These are phyloP conservation scores for Aspergillus proliferans DNA, from an alignment of 2,329 filamentous ascomycete species.

Conservation along the genomic window DNA sequence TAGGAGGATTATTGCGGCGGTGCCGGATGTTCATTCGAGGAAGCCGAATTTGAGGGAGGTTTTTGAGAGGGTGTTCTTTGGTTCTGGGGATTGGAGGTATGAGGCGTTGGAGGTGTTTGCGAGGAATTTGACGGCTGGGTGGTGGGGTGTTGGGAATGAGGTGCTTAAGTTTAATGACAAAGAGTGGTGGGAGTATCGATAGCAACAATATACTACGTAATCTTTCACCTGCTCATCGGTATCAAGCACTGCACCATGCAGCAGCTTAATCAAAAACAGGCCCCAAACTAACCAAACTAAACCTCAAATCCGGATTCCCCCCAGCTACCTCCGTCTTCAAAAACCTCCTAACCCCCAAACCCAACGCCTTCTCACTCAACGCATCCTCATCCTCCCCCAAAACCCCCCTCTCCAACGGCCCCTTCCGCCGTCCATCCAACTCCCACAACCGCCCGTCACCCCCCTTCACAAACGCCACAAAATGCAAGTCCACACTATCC, in stretches of 20 bases:
- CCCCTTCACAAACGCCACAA: slow-evolving; percentile 86
- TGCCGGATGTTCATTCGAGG: slow-evolving; percentile 59
- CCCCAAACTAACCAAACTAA: slow-evolving; percentile 57
- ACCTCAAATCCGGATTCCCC: slow-evolving; percentile 53
- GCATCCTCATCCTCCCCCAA: slow-evolving; percentile 61
- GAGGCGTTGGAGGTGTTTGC: slow-evolving; percentile 56
- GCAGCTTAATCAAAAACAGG: slow-evolving; percentile 46
- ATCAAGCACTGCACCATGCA: background rate
- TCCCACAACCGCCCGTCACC: slow-evolving; percentile 69
- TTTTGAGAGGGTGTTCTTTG: slow-evolving; percentile 44
- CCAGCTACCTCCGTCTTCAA: slow-evolving; percentile 52
- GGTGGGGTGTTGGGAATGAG: slow-evolving; percentile 59
- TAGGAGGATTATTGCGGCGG: slow-evolving; percentile 50
- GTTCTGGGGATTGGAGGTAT: slow-evolving; percentile 27
- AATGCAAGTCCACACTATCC: slow-evolving; percentile 87
- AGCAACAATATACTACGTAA: background rate
- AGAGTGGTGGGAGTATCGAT: slow-evolving; percentile 41
- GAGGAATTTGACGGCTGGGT: slow-evolving; percentile 52
- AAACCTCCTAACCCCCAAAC: slow-evolving; percentile 60
- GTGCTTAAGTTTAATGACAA: slow-evolving; percentile 55
- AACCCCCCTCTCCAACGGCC: slow-evolving; percentile 62
- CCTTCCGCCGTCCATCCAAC: slow-evolving; percentile 67
- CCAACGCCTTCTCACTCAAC: slow-evolving; percentile 66
- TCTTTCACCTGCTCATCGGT: background rate
- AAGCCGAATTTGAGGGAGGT: slow-evolving; percentile 56